Evolutionary conservation across 192 early-diverging fungal species (phyloP), one percentile per base, ranked within the genome.

Genomic region (Linnemannia schmuckeri): DNA sequence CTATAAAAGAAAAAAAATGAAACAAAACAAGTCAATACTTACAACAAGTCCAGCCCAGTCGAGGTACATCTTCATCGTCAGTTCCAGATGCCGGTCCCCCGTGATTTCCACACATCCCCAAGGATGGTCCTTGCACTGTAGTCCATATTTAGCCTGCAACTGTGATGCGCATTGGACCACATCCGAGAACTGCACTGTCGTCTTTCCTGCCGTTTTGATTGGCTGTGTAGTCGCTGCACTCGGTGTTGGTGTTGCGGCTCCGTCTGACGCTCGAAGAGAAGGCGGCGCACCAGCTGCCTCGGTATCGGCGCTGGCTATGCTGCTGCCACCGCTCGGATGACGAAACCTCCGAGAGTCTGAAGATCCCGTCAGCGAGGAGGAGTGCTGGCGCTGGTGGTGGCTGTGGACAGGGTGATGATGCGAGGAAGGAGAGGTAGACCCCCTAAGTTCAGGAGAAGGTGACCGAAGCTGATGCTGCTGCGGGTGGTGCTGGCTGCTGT

Each of bases 21-120:
- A 72, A 47, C 55, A 76, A 40, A 76, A 6, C 10, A n/a, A 46
- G 44, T 15, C 44, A 12, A 46, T 46, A 70, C 79, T 61, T 86
- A 86, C 83, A 30, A 87, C 85, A 66, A 87, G 68, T 13, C 85
- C 85, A 24, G 85, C 85, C 85, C 85, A 87, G 24, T 87, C 85
- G 40, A 87, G 24, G 66, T 87, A 87, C 85, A 87, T 87, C 76
- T 87, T 87, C 49, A 87, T 87, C 0, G 79, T 87, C 61, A 87
- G 41, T 52, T 87, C 85, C 54, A 87, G 18, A 63, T 87, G 85
- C 27, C 61, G 61, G 35, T 76, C 66, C 7, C 74, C 69, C n/a
- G 83, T 22, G 22, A 78, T 81, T n/a, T 81, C 72, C 17, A 87
- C 85, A 78, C 85, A 87, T 0, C 85, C 85, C 85, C 79, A 81